These are phyloP conservation scores for Suillus subaureus DNA, from an alignment of 768 basidiomycete species.

Conservation along the genomic window DNA sequence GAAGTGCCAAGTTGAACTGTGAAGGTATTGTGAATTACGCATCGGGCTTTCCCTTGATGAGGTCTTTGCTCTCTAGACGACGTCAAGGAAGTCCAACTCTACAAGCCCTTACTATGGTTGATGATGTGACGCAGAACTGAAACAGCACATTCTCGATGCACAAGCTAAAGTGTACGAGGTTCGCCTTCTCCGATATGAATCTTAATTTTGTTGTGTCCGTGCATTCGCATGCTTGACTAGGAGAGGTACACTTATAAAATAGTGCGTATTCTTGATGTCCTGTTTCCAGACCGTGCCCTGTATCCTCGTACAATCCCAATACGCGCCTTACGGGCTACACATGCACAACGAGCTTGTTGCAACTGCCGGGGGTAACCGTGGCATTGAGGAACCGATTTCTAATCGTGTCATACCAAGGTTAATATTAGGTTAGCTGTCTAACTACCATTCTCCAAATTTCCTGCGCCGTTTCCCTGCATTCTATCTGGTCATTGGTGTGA, in stretches of 20 bases:
- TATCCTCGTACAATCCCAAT: not conserved
- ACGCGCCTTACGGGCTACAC: not conserved
- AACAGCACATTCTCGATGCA: not conserved
- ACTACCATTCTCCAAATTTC: not conserved
- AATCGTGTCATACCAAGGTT: not conserved
- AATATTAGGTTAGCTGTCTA: not conserved
- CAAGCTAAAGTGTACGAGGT: not conserved
- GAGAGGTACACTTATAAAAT: not conserved
- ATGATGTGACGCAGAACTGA: not conserved
- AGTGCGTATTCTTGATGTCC: conserved; percentile 39
- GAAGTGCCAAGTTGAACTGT: not conserved
- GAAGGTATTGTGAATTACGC: conserved; percentile 4
- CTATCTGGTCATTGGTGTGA: not conserved
- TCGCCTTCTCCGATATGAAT: not conserved
- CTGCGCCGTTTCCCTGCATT: not conserved
- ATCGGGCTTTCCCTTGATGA: not conserved
- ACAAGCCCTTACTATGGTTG: not conserved
- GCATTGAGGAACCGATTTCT: not conserved
- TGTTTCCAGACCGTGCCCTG: not conserved
- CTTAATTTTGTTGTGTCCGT: not conserved
- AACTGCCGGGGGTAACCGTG: not conserved
- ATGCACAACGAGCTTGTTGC: not conserved
- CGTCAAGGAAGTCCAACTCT: not conserved
- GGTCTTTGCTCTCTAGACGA: conserved; percentile 1
- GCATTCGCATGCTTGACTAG: conserved; percentile 27